Evolutionary conservation across 2,329 filamentous ascomycete genomes (phyloP), one percentile per base, ranked within the genome.

Genomic region (Penicillium sp.): DNA sequence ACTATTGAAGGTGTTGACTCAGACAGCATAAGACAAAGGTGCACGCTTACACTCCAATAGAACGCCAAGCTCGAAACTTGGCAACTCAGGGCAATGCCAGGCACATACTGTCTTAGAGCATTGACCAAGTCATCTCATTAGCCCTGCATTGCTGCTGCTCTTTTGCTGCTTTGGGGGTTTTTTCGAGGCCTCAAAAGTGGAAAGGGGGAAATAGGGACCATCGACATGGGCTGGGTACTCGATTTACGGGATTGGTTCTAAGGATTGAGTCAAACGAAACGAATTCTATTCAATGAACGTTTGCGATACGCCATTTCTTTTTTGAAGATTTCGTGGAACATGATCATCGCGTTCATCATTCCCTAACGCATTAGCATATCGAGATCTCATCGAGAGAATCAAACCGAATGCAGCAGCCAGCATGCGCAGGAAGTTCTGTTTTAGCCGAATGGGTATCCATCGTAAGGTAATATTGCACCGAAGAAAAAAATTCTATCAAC

Each of bases 391-490:
- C 34, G 40, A 53, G 51, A 53, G 51, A 48, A 18, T 29, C 34
- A 40, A 31, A 38, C 29, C 29, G 24, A 31, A 36, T 43, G 31
- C 32, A 16, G 22, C 43, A 43, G 39, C 45, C 50, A 53, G 50
- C 18, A 18, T 18, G 18, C 18, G 50, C 50, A 31, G 36, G 48
- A 53, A 49, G 45, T 27, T 27, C 22, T 48, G 5, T 48, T 43
- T 29, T 43, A 45, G 39, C 41, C 40, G 21, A 49, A 49, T 48
- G 34, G 41, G 40, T 36, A 52, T 50, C 47, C 48, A 60, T 59
- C 56, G 44, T 40, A 50, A 8, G 56, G 56, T 64, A 57, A 56
- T 58, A 65, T 65, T 65, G 55, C 59, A 59, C 57, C 54, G 50
- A 56, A 52, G 43, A 51, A 53, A 14, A 51, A 53, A 14, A 53